phyloP scores from a whole-genome alignment of 495 filamentous ascomycete species.

The Cercophora scortea region DNA sequence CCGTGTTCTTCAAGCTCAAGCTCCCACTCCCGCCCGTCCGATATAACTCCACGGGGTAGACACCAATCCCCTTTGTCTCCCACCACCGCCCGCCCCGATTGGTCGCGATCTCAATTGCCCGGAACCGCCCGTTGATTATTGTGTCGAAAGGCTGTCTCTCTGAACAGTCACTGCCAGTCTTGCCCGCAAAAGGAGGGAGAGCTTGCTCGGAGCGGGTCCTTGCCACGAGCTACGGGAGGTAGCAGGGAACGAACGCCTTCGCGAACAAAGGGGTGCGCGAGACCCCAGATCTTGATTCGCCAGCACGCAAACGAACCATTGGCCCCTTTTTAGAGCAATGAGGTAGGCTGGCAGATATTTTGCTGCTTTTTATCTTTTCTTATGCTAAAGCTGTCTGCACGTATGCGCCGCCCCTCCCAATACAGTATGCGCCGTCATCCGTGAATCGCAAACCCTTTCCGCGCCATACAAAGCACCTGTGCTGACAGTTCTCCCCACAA shows the following conservation, averaged over 20 bases:
- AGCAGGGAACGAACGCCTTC: conserved; percentile 10
- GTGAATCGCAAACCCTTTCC: too few species aligned
- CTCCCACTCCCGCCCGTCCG: not conserved
- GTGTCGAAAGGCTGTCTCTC: not conserved
- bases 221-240: conserved; percentile 13
- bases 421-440: not conserved
- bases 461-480: not conserved
- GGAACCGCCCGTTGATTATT: not conserved
- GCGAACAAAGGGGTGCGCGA: conserved; percentile 9
- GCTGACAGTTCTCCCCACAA: conserved; percentile 6
- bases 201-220: conserved; percentile 8
- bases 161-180: not conserved
- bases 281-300: conserved; percentile 3
- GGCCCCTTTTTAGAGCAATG: conserved; percentile 9
- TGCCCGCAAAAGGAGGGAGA: not conserved
- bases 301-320: conserved; percentile 7
- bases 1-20: not conserved
- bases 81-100: not conserved
- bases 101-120: not conserved
- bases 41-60: not conserved
- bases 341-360: conserved; percentile 13
- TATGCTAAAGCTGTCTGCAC: too few species aligned
- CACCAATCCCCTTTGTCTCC: not conserved
- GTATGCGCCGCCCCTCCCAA: too few species aligned
- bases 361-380: too few species aligned